These are phyloP conservation scores for Trichoderma polysporum DNA, from an alignment of 2,329 filamentous ascomycete genomes.

Conservation along the genomic window DNA sequence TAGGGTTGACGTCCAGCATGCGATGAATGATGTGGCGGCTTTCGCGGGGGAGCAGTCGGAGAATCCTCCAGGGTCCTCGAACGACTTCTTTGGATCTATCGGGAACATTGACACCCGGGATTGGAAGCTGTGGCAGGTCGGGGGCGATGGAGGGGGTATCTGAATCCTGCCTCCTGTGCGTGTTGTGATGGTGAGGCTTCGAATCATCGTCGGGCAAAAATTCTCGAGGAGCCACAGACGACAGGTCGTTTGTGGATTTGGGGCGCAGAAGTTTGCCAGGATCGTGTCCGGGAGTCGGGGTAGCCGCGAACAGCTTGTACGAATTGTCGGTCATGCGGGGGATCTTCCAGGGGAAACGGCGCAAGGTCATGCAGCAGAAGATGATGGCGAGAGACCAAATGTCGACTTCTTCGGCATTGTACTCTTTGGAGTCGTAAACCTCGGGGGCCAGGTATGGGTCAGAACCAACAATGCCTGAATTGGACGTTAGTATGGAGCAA, in stretches of 20 bases:
- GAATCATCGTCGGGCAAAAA: conserved; percentile 38
- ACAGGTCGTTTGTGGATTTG: conserved; percentile 45
- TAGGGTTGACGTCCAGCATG: conserved; percentile 89
- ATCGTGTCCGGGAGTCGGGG: conserved; percentile 73
- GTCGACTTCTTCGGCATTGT: conserved; percentile 90
- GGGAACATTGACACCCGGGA: conserved; percentile 23
- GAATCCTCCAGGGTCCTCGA: conserved; percentile 85
- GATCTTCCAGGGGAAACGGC: conserved; percentile 96
- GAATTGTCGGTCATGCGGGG: conserved; percentile 90
- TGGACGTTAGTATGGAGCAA: conserved; percentile 22
- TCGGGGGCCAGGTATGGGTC: conserved; percentile 97
- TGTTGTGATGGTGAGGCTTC: conserved; percentile 27
- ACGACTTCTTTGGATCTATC: conserved; percentile 71
- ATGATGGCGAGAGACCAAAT: conserved; percentile 99
- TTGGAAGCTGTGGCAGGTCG: conserved; percentile 18
- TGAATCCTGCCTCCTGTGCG: conserved; percentile 24
- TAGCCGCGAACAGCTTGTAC: conserved; percentile 86
- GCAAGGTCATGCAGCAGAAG: conserved; percentile 96
- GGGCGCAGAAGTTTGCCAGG: conserved; percentile 53
- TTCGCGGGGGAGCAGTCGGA: conserved; percentile 84
- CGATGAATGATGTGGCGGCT: conserved; percentile 84
- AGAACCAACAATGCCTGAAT: conserved; percentile 66
- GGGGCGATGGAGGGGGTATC: conserved; percentile 18
- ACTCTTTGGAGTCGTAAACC: conserved; percentile 90
- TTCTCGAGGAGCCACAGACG: conserved; percentile 41